phyloP scores from a whole-genome alignment of 2,329 filamentous ascomycete species.

The Hymenoscyphus repandus region DNA sequence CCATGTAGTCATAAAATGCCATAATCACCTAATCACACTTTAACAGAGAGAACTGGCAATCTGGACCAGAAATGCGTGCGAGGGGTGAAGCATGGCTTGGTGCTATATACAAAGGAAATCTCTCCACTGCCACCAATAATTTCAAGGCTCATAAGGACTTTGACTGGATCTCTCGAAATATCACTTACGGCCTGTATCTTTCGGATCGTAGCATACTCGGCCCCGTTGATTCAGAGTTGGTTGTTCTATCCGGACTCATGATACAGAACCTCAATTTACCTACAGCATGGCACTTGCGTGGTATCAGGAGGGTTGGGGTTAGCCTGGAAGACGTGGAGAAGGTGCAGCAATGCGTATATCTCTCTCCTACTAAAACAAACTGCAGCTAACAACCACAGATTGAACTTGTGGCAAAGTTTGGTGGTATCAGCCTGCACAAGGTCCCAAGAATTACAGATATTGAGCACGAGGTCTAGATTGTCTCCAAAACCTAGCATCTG shows the following conservation, averaged over 20 bases:
- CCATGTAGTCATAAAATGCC: background rate
- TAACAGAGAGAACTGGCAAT: constrained; percentile 50
- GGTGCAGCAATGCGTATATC: constrained; percentile 31
- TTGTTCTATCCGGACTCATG: constrained; percentile 51
- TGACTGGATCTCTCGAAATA: constrained; percentile 47
- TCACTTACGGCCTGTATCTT: constrained; percentile 55
- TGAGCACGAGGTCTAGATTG: constrained; percentile 34
- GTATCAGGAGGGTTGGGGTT: constrained; percentile 43
- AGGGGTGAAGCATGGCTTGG: constrained; percentile 51
- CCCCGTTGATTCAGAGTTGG: constrained; percentile 49
- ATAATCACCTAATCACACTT: constrained; percentile 18
- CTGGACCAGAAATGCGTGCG: constrained; percentile 47
- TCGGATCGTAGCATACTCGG: constrained; percentile 50
- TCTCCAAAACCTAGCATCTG: background rate
- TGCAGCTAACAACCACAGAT: constrained; percentile 20
- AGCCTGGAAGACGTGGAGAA: constrained; percentile 36
- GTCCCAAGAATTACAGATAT: constrained; percentile 36
- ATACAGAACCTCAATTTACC: constrained; percentile 49
- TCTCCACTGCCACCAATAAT: constrained; percentile 32
- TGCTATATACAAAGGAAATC: constrained; percentile 37
- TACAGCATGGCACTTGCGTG: constrained; percentile 51
- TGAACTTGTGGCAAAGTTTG: constrained; percentile 35
- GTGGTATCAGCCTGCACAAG: constrained; percentile 30
- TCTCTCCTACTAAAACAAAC: background rate
- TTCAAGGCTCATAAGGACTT: constrained; percentile 43